These are phyloP conservation scores for Spizellomyces punctatus DNA, from an alignment of 192 early-diverging fungal genomes.

Conservation along the genomic window DNA sequence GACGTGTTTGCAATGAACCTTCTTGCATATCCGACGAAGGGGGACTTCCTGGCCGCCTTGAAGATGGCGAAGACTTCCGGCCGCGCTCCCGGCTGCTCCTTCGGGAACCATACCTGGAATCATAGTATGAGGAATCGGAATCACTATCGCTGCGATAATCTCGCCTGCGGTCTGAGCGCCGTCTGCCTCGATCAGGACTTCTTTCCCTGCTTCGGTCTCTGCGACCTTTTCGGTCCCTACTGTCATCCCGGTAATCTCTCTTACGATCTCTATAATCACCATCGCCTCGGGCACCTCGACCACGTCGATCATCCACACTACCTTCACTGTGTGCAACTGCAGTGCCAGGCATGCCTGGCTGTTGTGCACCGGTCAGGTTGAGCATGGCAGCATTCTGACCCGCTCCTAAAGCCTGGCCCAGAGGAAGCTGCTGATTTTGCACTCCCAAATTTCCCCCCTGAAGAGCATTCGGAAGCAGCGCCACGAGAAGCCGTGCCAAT, in stretches of 20 bases:
- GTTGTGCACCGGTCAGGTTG: neutral
- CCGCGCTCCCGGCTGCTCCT: neutral
- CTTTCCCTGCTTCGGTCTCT: conserved; percentile 23
- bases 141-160: conserved; percentile 24
- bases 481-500: conserved; percentile 17
- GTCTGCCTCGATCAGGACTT: conserved; percentile 19
- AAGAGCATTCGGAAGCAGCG: conserved; percentile 19
- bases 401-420: neutral
- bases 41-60: neutral
- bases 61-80: neutral
- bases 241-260: neutral
- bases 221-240: conserved; percentile 7
- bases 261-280: conserved; percentile 13
- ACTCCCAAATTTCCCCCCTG: conserved; percentile 7
- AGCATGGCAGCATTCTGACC: neutral
- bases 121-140: conserved; percentile 17
- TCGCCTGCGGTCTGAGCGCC: conserved; percentile 4
- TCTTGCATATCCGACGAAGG: neutral
- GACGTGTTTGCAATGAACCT: conserved; percentile 21
- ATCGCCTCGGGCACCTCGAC: conserved; percentile 6
- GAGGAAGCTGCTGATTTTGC: conserved; percentile 13
- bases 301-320: neutral
- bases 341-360: neutral
- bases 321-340: neutral
- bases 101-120: neutral